Base-by-base conservation (phyloP, 73 alveolate species). In the Breviolum minutum region DNA sequence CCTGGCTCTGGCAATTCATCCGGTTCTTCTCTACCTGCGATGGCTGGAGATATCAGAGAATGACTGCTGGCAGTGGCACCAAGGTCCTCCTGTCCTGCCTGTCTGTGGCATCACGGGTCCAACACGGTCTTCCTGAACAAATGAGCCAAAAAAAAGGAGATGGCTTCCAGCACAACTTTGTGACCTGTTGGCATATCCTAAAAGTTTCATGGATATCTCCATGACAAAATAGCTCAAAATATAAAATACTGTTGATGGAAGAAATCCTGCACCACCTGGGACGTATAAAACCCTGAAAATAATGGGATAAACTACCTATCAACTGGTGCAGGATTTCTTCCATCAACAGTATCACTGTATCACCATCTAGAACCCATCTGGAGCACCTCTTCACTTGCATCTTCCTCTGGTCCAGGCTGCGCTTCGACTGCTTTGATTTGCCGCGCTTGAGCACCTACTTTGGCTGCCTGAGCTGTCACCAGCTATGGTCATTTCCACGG, bases 1-100 rank as follows among this genome's bases (percentile, higher is more conserved):
- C 98, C 98, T 24, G 98, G 98, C 81, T 92, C 98, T 6, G 98
- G 98, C 81, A 92, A 20, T 80, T 92, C 98, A 61, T 92, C 98
- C 16, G 98, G 98, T 80, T 92, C 98, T 27, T 73, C 98, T 2
- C 62, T 30, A 27, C 87, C 84, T 26, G 64, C 63, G 77, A 22
- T 1, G n/a, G 4, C 24, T 68, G 24, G 77, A 17, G 77, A 22
- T 22, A 14, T 22, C 77, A 68, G 1, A 4, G 2, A 6, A 17
- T 2, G 2, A 14, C 4, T 2, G 6, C 77, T 14, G 77, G 8
- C 0, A 40, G 54, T 13, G 24, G 63, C 54, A 6, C 54, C 48
- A 30, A 73, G 22, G 83, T 8, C 48, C 22, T 77, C 68, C 88
- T 32, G 83, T 8, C 48, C 22, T 77, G 88, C 88, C 68, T 80